Evolutionary conservation across 164 flowering plant genomes (phyloP).

Genomic region (Warburgia ugandensis): DNA sequence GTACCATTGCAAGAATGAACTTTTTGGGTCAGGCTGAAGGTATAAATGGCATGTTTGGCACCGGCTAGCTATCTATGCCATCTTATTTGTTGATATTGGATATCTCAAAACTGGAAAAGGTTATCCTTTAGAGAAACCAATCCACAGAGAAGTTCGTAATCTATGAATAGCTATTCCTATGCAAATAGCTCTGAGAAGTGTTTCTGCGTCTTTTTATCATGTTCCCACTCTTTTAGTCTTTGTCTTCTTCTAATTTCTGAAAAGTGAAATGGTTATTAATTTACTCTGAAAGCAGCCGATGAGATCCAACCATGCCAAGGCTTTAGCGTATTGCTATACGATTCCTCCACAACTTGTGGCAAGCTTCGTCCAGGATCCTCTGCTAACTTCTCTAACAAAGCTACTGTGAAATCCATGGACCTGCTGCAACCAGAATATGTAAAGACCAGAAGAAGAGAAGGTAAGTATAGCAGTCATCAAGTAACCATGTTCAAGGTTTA

Average conservation of each 20-base stretch:
- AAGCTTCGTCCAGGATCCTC: slow-evolving; percentile 41
- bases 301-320: slow-evolving; percentile 98
- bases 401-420: slow-evolving; percentile 58
- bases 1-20: slow-evolving; percentile 2
- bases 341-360: slow-evolving; percentile 62
- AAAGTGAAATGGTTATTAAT: background rate
- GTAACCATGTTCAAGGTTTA: no score
- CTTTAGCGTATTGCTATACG: slow-evolving; percentile 55
- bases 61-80: no score
- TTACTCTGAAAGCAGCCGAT: slow-evolving; percentile 71
- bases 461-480: no score
- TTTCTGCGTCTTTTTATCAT: background rate
- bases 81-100: no score
- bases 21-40: background rate
- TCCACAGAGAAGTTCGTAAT: no score
- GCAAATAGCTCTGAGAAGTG: no score
- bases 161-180: no score
- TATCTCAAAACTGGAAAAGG: no score
- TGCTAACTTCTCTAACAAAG: slow-evolving; percentile 38
- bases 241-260: background rate
- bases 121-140: no score
- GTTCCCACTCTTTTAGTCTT: background rate
- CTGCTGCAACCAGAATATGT: slow-evolving; percentile 33
- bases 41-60: no score
- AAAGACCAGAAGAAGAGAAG: background rate